Evolutionary conservation across 2,329 filamentous ascomycete species (phyloP), one percentile per base, ranked within the genome.

Genomic region (Teratosphaeria zuluensis): DNA sequence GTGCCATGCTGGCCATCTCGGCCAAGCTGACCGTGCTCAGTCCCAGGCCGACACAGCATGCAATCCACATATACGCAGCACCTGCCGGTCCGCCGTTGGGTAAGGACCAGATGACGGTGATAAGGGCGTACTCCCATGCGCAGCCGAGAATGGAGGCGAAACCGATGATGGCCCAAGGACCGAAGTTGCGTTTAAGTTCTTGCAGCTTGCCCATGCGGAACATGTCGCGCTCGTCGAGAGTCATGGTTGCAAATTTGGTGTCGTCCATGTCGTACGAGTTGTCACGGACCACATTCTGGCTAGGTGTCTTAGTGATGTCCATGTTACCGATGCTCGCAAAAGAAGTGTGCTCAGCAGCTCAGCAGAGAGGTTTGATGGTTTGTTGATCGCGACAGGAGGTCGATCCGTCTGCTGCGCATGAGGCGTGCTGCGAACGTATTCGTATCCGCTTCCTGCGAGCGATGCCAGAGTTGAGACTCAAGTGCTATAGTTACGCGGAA

Each of bases 21-120:
- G 70, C 69, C 38, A 73, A 61, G 3, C 64, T 69, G 11, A 69
- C 38, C 35, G 70, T 67, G 5, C 72, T 70, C 30, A 70, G 67
- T 3, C 65, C 62, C 56, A 73, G 71, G 5, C 72, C 71, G 19
- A 73, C 55, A 19, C 35, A 42, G 35, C 35, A 42, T 14, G 35
- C 35, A 11, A 42, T 42, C 35, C 35, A 42, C 35, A 42, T 42
- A 11, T 42, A 42, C 16, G 12, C 35, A 12, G 35, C 35, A 16
- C 35, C 35, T 16, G 35, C 35, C 16, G 35, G 35, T 42, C 35
- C 35, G 35, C 35, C 35, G 35, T 42, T 42, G 35, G 35, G 35
- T 5, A 42, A 16, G 35, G 35, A 42, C 35, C 35, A 42, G 35
- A 42, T 14, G 35, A 42, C 35, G 4, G 35, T 42, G 35, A 42